Percentiles rank a stretch among this genome's conserved stretches.
phyloP scores from a whole-genome alignment of 495 filamentous ascomycete genomes.

The Rhypophila decipiens region DNA sequence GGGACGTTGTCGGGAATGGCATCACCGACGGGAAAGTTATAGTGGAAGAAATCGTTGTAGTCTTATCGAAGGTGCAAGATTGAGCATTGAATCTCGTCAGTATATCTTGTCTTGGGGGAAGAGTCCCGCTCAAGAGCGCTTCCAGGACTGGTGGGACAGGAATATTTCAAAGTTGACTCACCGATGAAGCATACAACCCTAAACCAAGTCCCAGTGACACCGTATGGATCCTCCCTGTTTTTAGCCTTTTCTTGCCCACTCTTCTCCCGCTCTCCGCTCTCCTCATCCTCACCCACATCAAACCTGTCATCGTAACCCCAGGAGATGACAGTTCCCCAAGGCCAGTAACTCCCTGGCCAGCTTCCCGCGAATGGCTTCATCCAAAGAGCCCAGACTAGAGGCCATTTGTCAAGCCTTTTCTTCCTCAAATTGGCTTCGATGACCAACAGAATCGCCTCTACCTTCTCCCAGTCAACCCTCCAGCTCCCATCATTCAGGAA shows the following conservation, averaged over 20 bases:
- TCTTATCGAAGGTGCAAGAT: conserved; percentile 25
- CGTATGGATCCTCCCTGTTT: conserved; percentile 52
- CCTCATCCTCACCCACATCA: not conserved
- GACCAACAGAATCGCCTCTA: conserved; percentile 59
- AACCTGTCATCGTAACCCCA: not conserved
- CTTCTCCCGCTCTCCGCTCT: conserved; percentile 1
- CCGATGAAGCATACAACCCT: conserved; percentile 49
- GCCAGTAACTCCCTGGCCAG: conserved; percentile 40
- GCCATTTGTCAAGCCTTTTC: conserved; percentile 36
- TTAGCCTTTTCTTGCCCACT: conserved; percentile 9
- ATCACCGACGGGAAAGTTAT: conserved; percentile 46
- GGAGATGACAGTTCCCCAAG: conserved; percentile 10
- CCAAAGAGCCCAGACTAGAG: conserved; percentile 43
- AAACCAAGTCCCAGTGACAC: conserved; percentile 53
- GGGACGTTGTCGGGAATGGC: conserved; percentile 31
- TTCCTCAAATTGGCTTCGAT: conserved; percentile 47
- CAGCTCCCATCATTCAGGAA: conserved; percentile 47
- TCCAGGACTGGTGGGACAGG: no score
- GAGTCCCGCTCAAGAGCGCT: not conserved
- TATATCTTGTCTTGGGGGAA: not conserved
- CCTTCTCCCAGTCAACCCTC: conserved; percentile 62
- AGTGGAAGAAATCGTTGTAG: conserved; percentile 55
- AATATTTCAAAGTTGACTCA: conserved; percentile 8
- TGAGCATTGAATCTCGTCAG: not conserved
- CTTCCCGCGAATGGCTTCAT: conserved; percentile 46